Conservation (phyloP, 805 yeast species). For the Starmerella floris region DNA sequence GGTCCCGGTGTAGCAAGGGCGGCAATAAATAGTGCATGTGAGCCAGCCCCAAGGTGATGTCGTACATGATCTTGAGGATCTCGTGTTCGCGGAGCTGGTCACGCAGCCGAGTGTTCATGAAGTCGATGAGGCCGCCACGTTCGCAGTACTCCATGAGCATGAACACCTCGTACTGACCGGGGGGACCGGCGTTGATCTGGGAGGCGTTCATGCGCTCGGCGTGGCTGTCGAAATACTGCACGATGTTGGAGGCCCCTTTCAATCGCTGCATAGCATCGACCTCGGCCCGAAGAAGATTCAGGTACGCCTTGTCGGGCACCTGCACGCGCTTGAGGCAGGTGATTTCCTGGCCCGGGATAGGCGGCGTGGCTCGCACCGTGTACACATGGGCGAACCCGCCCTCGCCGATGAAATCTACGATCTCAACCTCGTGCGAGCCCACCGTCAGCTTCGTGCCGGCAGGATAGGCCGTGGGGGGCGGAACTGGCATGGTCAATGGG, state of each 20-base stretch:
- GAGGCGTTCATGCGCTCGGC: constrained; percentile 53
- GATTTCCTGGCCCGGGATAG: constrained; percentile 37
- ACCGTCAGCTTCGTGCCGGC: constrained; percentile 73
- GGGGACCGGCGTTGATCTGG: constrained; percentile 18
- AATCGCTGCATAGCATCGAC: constrained; percentile 94
- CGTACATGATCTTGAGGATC: constrained; percentile 70
- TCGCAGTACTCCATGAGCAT: constrained; percentile 90
- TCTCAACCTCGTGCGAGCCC: constrained; percentile 64
- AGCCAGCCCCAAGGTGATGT: constrained; percentile 63
- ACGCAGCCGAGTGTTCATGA: constrained; percentile 73
- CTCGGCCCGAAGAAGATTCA: constrained; percentile 77
- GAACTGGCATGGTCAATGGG: constrained; percentile 19
- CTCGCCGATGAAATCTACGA: constrained; percentile 61
- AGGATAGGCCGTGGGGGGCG: constrained; percentile 36
- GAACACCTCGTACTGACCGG: constrained; percentile 63
- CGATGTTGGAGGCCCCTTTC: constrained; percentile 65
- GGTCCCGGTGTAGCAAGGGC: constrained; percentile 80
- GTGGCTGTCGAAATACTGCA: constrained; percentile 86
- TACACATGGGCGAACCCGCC: constrained; percentile 96
- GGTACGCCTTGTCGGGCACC: constrained; percentile 77
- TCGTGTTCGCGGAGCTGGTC: constrained; percentile 66
- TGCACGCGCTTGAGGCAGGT: constrained; percentile 92
- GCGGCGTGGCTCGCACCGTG: constrained; percentile 55
- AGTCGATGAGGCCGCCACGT: constrained; percentile 68
- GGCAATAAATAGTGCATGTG: constrained; percentile 62